Conservation (phyloP, 2,329 filamentous ascomycete species). For the Fusarium pseudonygamai region DNA sequence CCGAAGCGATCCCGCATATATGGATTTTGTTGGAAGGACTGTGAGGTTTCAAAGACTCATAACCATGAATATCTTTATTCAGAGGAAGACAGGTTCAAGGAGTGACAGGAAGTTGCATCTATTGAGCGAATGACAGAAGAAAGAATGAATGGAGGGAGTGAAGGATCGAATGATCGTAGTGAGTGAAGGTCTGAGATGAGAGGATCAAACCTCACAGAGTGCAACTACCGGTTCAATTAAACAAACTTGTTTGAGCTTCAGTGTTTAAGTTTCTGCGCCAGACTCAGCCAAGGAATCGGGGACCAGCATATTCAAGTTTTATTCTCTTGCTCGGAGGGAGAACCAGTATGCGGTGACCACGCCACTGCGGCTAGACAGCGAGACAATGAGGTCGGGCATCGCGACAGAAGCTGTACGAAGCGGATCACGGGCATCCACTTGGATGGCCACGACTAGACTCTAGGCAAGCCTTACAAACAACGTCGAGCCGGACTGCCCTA, state of each 20-base stretch:
- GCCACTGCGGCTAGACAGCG: conserved; percentile 24
- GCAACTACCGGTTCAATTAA: conserved; percentile 14
- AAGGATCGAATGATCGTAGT: conserved; percentile 9
- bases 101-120: conserved; percentile 8
- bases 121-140: conserved; percentile 11
- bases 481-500: conserved; percentile 6
- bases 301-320: conserved; percentile 25
- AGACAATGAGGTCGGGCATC: conserved; percentile 25
- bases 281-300: neutral
- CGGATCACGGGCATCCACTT: conserved; percentile 10
- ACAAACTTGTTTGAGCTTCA: conserved; percentile 20
- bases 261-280: conserved; percentile 11
- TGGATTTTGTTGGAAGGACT: conserved; percentile 14
- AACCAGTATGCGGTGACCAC: conserved; percentile 4
- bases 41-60: conserved; percentile 9
- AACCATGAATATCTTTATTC: neutral
- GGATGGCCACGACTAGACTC: conserved; percentile 11
- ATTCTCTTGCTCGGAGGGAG: conserved; percentile 10
- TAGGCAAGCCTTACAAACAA: conserved; percentile 4
- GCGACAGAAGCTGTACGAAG: conserved; percentile 21
- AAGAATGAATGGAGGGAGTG: conserved; percentile 13
- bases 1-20: neutral
- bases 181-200: conserved; percentile 2
- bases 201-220: neutral
- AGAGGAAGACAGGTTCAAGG: conserved; percentile 10